Base-by-base conservation (phyloP, 345 rosid genomes). In the Dovyalis caffra region DNA sequence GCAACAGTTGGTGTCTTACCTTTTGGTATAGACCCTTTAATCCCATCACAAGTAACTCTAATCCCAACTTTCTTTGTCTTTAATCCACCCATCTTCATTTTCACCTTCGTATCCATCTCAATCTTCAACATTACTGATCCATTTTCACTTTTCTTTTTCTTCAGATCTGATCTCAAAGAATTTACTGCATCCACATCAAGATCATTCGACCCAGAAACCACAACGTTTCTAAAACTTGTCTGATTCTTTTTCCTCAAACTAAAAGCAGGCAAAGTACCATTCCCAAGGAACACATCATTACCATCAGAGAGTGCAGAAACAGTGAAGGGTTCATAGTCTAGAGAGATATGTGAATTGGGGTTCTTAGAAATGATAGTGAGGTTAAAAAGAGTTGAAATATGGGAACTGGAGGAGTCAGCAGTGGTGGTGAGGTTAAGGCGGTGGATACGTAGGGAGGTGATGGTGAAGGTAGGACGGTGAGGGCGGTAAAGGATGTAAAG, bases 41-140 rank as follows among this genome's bases (percentile, higher is more conserved):
- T 81, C 20, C 89, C 97, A 18, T 83, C 86, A 63, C 99, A 95
- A 1, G 81, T 83, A 8, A 95, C 92, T 60, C 87, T 86, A 53
- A 95, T 93, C 53, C 91, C 98, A 0, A 95, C 85, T 80, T 87
- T 90, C 91, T 89, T 89, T 69, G 86, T 90, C 86, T 83, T 88
- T 68, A 90, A 64, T 56, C 85, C 83, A 9, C 89, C 92, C 57
- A 82, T 71, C 57, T 87, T 87, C 79, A 89, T 85, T 28, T 74
- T 84, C 89, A 91, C 90, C 77, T 80, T 87, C 8, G 97, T 91
- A 26, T 86, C 87, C 88, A 93, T 78, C 82, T 75, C 77, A 34
- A 95, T 77, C 85, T 81, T 87, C 63, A 91, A 47, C 18, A 83
- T 57, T 25, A 90, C 80, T 40, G 9, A 23, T n/a, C 49, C 69